These are phyloP conservation scores for Penicillium brasilianum DNA, from an alignment of 2,329 filamentous ascomycete species.

Conservation along the genomic window DNA sequence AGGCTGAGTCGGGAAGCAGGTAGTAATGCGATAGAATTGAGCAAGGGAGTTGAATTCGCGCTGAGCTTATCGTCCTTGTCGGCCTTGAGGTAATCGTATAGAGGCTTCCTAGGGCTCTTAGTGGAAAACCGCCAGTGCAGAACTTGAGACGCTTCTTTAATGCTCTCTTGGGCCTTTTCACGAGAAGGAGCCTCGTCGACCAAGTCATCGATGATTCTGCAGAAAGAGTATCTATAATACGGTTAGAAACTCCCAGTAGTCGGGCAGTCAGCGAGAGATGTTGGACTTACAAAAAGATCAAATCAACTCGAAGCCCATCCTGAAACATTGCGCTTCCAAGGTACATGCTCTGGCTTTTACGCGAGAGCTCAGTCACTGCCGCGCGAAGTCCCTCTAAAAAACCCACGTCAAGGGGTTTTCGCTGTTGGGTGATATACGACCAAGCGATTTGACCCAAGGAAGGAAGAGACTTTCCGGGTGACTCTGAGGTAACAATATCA, in stretches of 20 bases:
- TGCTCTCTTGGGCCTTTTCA: conserved; percentile 3
- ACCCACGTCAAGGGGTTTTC: conserved; percentile 58
- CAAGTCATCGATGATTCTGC: conserved; percentile 73
- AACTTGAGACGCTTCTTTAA: conserved; percentile 3
- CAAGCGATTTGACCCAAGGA: conserved; percentile 32
- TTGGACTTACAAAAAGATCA: conserved; percentile 63
- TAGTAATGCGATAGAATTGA: background rate
- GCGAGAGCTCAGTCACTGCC: conserved; percentile 61
- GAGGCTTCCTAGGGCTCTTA: conserved; percentile 62
- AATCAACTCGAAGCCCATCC: conserved; percentile 69
- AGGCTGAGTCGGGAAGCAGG: conserved; percentile 4
- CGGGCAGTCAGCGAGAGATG: conserved; percentile 36
- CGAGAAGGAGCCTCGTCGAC: conserved; percentile 66
- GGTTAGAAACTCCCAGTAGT: background rate
- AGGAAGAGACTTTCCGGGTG: background rate
- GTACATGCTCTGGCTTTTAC: conserved; percentile 75
- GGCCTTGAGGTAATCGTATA: conserved; percentile 69
- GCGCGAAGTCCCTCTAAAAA: conserved; percentile 64
- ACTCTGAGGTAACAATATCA: conserved; percentile 4
- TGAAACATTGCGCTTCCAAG: conserved; percentile 72
- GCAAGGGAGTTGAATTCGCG: background rate
- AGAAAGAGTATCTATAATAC: conserved; percentile 57
- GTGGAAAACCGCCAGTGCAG: conserved; percentile 61
- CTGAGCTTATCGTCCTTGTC: conserved; percentile 63
- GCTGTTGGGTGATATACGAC: conserved; percentile 34